Evolutionary conservation across 805 yeast genomes (phyloP).

Genomic region (Priceomyces fermenticarens): DNA sequence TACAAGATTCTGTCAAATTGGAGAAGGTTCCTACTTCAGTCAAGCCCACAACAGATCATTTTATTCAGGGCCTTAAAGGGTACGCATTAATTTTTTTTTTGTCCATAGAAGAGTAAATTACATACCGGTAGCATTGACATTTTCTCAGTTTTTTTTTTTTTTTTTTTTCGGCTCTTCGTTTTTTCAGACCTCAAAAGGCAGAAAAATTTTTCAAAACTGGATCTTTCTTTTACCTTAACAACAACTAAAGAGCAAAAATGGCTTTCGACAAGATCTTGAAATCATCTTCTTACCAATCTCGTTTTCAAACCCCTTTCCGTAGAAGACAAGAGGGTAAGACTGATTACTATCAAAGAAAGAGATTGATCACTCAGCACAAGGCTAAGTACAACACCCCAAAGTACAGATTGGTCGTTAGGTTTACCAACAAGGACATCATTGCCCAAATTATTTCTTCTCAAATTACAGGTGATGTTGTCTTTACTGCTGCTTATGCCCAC

Average conservation of each 20-base stretch:
- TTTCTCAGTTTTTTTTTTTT: no score
- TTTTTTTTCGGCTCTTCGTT: no score
- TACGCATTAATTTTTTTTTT: no score
- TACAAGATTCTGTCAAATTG: no score
- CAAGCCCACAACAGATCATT: no score
- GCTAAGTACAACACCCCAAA: conserved; percentile 99
- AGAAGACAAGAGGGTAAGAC: conserved; percentile 99
- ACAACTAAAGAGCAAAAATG: conserved; percentile 46
- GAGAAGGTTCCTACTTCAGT: no score
- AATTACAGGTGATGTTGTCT: conserved; percentile 93
- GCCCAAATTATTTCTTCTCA: conserved; percentile 96
- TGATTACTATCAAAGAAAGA: conserved; percentile 99
- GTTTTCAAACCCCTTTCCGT: conserved; percentile 99
- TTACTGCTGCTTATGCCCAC: conserved; percentile 97
- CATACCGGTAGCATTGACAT: no score
- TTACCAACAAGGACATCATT: conserved; percentile 99
- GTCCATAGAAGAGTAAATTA: no score
- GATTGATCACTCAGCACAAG: conserved; percentile 99
- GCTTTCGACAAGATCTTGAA: conserved; percentile 70
- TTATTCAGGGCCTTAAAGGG: no score
- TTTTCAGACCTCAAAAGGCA: neutral
- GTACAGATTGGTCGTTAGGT: conserved; percentile 99
- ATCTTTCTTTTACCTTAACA: neutral
- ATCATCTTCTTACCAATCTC: conserved; percentile 94
- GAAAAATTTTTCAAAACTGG: conserved; percentile 1